Evolutionary conservation across 1,284 basidiomycete species (phyloP).

Genomic region (Erythrobasidium hasegawianum): DNA sequence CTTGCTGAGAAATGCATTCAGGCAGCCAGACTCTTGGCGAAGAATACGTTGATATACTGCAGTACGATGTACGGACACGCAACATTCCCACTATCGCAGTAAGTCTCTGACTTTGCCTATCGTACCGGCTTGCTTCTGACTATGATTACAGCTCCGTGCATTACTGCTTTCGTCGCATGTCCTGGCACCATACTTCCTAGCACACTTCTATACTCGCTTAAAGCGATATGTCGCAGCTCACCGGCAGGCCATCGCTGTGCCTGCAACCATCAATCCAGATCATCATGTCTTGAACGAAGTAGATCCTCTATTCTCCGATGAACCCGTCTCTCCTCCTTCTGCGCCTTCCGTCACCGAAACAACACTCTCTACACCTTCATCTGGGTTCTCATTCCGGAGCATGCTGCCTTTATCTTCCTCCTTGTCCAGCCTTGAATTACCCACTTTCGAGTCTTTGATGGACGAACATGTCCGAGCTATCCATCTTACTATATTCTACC

Average conservation of each 20-base stretch:
- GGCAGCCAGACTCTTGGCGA: conserved; percentile 52
- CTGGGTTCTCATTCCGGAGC: background rate
- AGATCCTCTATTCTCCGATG: conserved; percentile 29
- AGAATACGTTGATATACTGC: conserved; percentile 51
- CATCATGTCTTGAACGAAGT: conserved; percentile 19
- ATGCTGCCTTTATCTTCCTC: conserved; percentile 11
- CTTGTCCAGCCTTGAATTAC: conserved; percentile 39
- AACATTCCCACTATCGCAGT: conserved; percentile 44
- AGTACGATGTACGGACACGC: conserved; percentile 43
- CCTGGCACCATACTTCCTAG: conserved; percentile 46
- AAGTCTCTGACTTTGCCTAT: conserved; percentile 11
- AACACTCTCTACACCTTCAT: conserved; percentile 6
- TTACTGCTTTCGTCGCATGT: conserved; percentile 47
- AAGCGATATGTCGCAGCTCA: conserved; percentile 11
- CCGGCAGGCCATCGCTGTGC: conserved; percentile 2
- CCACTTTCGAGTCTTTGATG: conserved; percentile 46
- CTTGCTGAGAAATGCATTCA: conserved; percentile 7
- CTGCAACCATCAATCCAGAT: background rate
- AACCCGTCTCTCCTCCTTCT: conserved; percentile 6
- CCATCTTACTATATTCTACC: conserved; percentile 51
- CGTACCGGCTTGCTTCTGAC: no score
- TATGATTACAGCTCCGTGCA: conserved; percentile 39
- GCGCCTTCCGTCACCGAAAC: background rate
- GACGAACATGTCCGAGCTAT: conserved; percentile 47
- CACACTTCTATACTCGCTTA: conserved; percentile 35